phyloP scores from a whole-genome alignment of 805 yeast species.

The Candida xiaguanensis region DNA sequence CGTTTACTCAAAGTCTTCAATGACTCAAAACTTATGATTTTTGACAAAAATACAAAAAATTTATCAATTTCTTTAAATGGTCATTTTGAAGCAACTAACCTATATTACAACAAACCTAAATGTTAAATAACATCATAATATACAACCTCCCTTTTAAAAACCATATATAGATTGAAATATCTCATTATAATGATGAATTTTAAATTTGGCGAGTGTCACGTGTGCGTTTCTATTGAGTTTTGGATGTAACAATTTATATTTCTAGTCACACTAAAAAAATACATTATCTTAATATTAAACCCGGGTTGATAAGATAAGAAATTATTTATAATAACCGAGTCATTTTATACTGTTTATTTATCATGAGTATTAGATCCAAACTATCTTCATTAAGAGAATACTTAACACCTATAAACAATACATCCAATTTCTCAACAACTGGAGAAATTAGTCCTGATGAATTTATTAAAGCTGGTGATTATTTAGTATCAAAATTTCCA shows the following conservation, averaged over 20 bases:
- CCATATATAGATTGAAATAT: no score
- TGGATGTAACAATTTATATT: background rate
- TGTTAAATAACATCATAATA: no score
- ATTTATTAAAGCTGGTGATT: slow-evolving; percentile 92
- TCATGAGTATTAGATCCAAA: slow-evolving; percentile 52
- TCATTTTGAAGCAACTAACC: no score
- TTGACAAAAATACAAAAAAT: no score
- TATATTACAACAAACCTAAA: no score
- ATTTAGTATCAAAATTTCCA: slow-evolving; percentile 85
- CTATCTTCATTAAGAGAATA: slow-evolving; percentile 86
- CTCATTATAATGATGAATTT: no score
- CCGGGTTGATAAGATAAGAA: background rate
- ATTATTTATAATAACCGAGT: background rate
- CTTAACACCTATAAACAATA: slow-evolving; percentile 83
- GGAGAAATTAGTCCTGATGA: slow-evolving; percentile 97
- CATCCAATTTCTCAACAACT: slow-evolving; percentile 78
- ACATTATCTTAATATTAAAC: background rate
- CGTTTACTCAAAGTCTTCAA: no score
- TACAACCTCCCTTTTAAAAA: no score
- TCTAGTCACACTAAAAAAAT: background rate
- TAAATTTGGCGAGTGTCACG: background rate
- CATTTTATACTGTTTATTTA: background rate
- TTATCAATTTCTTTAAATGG: no score
- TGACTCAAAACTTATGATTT: no score
- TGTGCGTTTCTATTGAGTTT: background rate